phyloP scores from a whole-genome alignment of 352 stramenopile genomes.

The Phytophthora cryptogea region DNA sequence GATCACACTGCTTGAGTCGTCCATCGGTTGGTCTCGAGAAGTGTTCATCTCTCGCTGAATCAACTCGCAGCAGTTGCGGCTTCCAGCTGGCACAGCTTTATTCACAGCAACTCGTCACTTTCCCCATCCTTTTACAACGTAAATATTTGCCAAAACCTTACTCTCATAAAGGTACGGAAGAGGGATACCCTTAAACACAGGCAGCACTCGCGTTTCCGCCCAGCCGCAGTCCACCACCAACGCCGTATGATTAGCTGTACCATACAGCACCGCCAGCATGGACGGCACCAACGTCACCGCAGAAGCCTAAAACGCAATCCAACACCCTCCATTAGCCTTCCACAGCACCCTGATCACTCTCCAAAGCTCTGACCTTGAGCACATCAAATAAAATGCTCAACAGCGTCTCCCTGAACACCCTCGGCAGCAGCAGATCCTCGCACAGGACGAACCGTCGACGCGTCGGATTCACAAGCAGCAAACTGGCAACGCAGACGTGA shows the following conservation, averaged over 20 bases:
- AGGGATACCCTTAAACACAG: slow-evolving; percentile 84
- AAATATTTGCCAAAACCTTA: slow-evolving; percentile 24
- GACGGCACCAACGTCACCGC: slow-evolving; percentile 72
- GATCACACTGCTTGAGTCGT: slow-evolving; percentile 8
- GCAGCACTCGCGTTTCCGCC: slow-evolving; percentile 71
- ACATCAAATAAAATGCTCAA: slow-evolving; percentile 64
- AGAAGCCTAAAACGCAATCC: slow-evolving; percentile 34
- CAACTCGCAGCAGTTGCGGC: slow-evolving; percentile 47
- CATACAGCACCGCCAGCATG: slow-evolving; percentile 67
- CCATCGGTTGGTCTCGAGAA: slow-evolving; percentile 29
- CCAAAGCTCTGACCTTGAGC: slow-evolving; percentile 47
- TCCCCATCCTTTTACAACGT: not conserved
- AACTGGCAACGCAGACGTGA: slow-evolving; percentile 23
- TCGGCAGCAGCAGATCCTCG: slow-evolving; percentile 75
- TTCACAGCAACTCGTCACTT: not conserved
- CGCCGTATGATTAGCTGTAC: slow-evolving; percentile 74
- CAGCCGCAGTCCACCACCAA: slow-evolving; percentile 83
- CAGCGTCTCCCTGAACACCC: slow-evolving; percentile 65
- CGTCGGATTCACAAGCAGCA: slow-evolving; percentile 73
- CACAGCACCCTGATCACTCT: slow-evolving; percentile 1
- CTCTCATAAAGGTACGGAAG: slow-evolving; percentile 71
- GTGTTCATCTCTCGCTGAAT: slow-evolving; percentile 38
- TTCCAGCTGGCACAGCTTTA: slow-evolving; percentile 51
- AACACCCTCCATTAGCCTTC: not conserved
- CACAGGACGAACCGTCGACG: slow-evolving; percentile 78